Evolutionary conservation across 495 filamentous ascomycete genomes (phyloP).

Genomic region (Penicillium riverlandense): DNA sequence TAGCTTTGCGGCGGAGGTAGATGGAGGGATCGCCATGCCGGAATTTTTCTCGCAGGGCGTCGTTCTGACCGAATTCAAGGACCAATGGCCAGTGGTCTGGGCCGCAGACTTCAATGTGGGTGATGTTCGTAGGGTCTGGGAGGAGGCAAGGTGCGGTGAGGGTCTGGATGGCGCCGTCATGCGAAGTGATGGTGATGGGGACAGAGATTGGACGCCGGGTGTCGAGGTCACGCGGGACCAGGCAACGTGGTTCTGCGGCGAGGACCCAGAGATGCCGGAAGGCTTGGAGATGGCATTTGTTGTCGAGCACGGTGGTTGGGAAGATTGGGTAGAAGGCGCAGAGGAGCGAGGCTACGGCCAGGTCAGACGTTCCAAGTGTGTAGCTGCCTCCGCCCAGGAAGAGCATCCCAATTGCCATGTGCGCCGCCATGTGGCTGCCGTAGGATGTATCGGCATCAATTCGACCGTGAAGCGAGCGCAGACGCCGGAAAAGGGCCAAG

Average conservation of each 20-base stretch:
- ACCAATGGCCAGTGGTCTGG: conserved; percentile 79
- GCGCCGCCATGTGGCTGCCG: conserved; percentile 86
- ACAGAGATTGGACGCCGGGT: conserved; percentile 70
- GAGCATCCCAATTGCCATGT: conserved; percentile 84
- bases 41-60: conserved; percentile 61
- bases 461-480: conserved; percentile 84
- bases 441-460: conserved; percentile 79
- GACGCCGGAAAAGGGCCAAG: conserved; percentile 75
- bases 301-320: conserved; percentile 81
- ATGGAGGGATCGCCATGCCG: conserved; percentile 61
- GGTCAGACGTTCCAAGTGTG: conserved; percentile 83
- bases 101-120: conserved; percentile 57
- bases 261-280: conserved; percentile 98
- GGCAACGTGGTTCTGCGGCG: conserved; percentile 81
- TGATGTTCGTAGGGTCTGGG: conserved; percentile 66
- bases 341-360: conserved; percentile 78
- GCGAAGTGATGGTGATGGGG: conserved; percentile 54
- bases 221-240: conserved; percentile 77
- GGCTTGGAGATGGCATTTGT: conserved; percentile 89
- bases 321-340: conserved; percentile 94
- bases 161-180: conserved; percentile 35
- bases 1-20: conserved; percentile 72
- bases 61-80: conserved; percentile 66
- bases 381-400: conserved; percentile 89
- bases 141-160: conserved; percentile 70